Base-by-base conservation (phyloP, 371 early-diverging fungal genomes). In the Massospora cicadina region DNA sequence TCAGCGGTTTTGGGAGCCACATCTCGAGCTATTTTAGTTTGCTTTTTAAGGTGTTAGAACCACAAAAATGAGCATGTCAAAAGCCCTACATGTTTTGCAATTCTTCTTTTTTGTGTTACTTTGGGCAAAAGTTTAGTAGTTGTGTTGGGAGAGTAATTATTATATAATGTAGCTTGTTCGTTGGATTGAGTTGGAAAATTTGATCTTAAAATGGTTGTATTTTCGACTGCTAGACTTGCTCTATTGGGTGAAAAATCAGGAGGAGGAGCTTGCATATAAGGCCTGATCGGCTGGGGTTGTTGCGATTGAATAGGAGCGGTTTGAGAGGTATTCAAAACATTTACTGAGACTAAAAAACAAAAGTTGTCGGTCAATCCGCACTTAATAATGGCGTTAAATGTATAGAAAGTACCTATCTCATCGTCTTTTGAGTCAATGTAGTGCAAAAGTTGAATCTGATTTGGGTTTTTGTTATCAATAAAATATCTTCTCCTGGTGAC, bases 391-490 rank as follows among this genome's bases (percentile, higher is more conserved):
- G n/a, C n/a, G n/a, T n/a, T n/a, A n/a, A n/a, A n/a, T n/a, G n/a
- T n/a, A n/a, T n/a, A n/a, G n/a, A n/a, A n/a, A n/a, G 5, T 43
- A 43, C 43, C 43, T 43, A 43, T 43, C 17, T 43, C 43, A 17
- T 43, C 43, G 17, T 43, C 43, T 10, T 5, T 43, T 17, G 43
- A 43, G 58, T 23, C 23, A 23, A 57, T 25, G 26, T 57, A 57
- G 26, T 57, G 58, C 13, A 57, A 57, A 12, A 57, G 28, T n/a
- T 57, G 58, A 12, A 57, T 25, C 26, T 57, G 58, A 57, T 12
- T 27, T 12, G 23, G 25, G 13, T 57, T 57, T 57, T 57, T 57
- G 28, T 57, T 57, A 57, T 57, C 58, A 25, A 57, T 25, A 57
- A 57, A 23, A 57, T 25, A 57, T 57, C 58, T 23, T n/a, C 58